These are phyloP conservation scores for Escovopsis weberi DNA, from an alignment of 2,329 filamentous ascomycete species.

Conservation along the genomic window DNA sequence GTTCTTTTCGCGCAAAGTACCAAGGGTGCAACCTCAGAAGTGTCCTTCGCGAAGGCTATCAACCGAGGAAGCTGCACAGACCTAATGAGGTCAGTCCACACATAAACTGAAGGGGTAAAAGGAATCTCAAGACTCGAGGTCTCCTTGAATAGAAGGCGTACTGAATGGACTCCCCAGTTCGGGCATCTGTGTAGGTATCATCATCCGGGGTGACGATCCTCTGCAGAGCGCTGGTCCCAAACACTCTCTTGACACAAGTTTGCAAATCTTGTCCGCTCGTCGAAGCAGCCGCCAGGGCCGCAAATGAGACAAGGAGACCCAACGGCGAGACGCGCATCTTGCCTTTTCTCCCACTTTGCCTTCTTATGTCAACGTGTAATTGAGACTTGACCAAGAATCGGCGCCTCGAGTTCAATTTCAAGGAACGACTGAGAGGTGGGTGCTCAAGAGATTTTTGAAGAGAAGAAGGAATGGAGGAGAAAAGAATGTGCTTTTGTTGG, in stretches of 20 bases:
- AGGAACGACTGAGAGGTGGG: too few species aligned
- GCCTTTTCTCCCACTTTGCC: too few species aligned
- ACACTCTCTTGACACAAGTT: neutral
- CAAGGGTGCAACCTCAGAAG: conserved; percentile 5
- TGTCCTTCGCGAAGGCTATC: conserved; percentile 5
- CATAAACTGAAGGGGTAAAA: too few species aligned
- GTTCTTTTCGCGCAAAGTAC: conserved; percentile 4
- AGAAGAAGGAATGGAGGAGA: too few species aligned
- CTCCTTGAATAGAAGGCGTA: neutral
- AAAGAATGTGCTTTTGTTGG: too few species aligned
- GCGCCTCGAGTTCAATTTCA: too few species aligned
- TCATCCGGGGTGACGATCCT: conserved; percentile 1
- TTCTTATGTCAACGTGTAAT: too few species aligned
- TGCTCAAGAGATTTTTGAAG: too few species aligned
- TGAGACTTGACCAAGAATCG: too few species aligned
- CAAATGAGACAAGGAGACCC: neutral
- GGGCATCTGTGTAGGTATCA: conserved; percentile 4
- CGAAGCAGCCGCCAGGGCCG: neutral
- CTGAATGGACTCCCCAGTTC: conserved; percentile 6
- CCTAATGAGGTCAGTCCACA: neutral
- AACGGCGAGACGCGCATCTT: neutral
- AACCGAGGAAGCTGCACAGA: conserved; percentile 3
- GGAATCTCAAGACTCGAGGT: too few species aligned
- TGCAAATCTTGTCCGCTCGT: neutral
- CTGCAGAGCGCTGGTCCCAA: neutral